Conservation (phyloP, 345 rosid species). For the Raphanus raphanistrum region DNA sequence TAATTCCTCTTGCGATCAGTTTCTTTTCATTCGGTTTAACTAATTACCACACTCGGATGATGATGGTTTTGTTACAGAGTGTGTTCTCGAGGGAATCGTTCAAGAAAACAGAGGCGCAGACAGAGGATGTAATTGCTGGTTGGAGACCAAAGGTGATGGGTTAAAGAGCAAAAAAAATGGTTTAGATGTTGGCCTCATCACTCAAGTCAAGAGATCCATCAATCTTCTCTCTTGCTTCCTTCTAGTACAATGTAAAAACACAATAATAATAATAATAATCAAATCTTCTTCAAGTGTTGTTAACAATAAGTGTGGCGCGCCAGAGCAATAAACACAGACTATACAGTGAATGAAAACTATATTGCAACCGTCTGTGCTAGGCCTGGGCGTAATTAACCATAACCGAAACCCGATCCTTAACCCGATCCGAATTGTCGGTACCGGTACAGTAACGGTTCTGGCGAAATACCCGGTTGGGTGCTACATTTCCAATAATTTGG, state of each 20-base stretch:
- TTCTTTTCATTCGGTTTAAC: not conserved
- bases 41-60: not conserved
- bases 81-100: conserved; percentile 80
- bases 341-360: not conserved
- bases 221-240: conserved; percentile 13
- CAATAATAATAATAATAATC: not conserved
- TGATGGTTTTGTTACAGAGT: conserved; percentile 44
- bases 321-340: not conserved
- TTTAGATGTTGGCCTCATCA: not conserved
- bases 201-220: conserved; percentile 3
- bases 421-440: too few species aligned
- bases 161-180: conserved; percentile 35
- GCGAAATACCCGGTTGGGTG: too few species aligned
- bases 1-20: not conserved
- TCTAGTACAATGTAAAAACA: conserved; percentile 15
- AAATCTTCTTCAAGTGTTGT: conserved; percentile 1
- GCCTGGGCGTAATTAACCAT: too few species aligned
- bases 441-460: too few species aligned
- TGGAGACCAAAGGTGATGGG: conserved; percentile 94
- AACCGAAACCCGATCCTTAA: too few species aligned
- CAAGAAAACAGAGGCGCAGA: conserved; percentile 61
- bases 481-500: too few species aligned
- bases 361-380: not conserved
- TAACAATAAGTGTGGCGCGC: not conserved
- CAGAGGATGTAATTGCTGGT: conserved; percentile 82